Conservation (phyloP, 2,329 filamentous ascomycete genomes). For the Paraphaeosphaeria minitans region DNA sequence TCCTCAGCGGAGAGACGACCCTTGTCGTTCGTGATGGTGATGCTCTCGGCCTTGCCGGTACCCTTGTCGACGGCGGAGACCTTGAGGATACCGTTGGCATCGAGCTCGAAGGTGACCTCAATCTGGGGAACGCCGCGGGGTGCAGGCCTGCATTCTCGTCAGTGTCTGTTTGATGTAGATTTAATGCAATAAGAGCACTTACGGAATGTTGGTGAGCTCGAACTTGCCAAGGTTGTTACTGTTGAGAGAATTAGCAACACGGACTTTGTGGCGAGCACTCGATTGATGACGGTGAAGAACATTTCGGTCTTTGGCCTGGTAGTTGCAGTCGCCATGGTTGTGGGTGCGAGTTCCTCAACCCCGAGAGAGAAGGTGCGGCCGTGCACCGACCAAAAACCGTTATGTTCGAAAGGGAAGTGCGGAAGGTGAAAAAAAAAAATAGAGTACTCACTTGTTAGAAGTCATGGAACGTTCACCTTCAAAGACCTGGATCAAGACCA, state of each 20-base stretch:
- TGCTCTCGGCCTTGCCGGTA: slow-evolving; percentile 94
- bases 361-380: too few species aligned
- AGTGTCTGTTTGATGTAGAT: slow-evolving; percentile 10
- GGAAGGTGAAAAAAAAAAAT: neutral
- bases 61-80: slow-evolving; percentile 97
- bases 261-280: slow-evolving; percentile 2
- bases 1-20: slow-evolving; percentile 94
- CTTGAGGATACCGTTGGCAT: slow-evolving; percentile 98
- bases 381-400: too few species aligned
- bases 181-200: slow-evolving; percentile 23
- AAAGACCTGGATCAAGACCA: slow-evolving; percentile 92
- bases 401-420: too few species aligned
- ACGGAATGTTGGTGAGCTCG: slow-evolving; percentile 91
- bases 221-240: slow-evolving; percentile 99
- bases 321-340: too few species aligned
- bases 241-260: slow-evolving; percentile 4
- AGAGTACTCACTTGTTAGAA: slow-evolving; percentile 64
- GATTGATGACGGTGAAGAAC: slow-evolving; percentile 4
- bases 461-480: slow-evolving; percentile 94
- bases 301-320: too few species aligned
- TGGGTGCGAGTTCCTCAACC: too few species aligned
- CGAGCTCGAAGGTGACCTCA: slow-evolving; percentile 96
- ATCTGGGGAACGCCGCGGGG: slow-evolving; percentile 97
- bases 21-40: slow-evolving; percentile 99
- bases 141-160: slow-evolving; percentile 61